Evolutionary conservation across 768 basidiomycete genomes (phyloP), one percentile per base, ranked within the genome.

Genomic region (Russula sp.): DNA sequence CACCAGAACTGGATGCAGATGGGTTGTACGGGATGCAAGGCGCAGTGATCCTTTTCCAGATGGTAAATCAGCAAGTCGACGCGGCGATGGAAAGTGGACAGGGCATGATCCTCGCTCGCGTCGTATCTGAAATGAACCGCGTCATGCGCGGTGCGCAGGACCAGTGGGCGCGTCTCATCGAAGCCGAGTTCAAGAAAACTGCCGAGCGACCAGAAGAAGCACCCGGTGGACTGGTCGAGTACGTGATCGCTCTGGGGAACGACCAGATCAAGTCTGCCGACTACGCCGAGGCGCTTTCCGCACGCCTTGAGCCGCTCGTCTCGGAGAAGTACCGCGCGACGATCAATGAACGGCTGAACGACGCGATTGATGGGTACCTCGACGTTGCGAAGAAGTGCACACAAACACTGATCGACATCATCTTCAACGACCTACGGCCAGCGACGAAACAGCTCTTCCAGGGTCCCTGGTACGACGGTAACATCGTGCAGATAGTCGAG

Each of bases 341-440:
- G 6, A 96, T 98, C 71, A 87, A 84, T 69, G 92, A 94, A 71
- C 83, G 86, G 50, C 79, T 98, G 57, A 98, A 97, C 78, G 90
- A 96, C 67, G 94, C 95, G 38, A 98, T 98, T 69, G 96, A 99
- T 73, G 97, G 97, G 3, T 98, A 95, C 75, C 84, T 98, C 67
- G 97, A 99, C 75, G 93, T 98, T 44, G 95, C 95, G 58, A 98
- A 98, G 80, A 92, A 92, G 74, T 98, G 95, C 79, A 94, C 90
- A 24, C 91, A 96, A 70, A 89, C 90, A 0, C 84, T 99, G 62
- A 94, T 99, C 71, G 90, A 92, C 70, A 86, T 96, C 71, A 88
- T 98, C 70, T 94, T 97, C 80, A 91, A 97, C 75, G 97, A 98
- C 73, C 77, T 98, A 69, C 92, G 89, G 73, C 86, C 89, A 0